Conservation (phyloP, 306 rosid genomes). For the Casuarina glauca region DNA sequence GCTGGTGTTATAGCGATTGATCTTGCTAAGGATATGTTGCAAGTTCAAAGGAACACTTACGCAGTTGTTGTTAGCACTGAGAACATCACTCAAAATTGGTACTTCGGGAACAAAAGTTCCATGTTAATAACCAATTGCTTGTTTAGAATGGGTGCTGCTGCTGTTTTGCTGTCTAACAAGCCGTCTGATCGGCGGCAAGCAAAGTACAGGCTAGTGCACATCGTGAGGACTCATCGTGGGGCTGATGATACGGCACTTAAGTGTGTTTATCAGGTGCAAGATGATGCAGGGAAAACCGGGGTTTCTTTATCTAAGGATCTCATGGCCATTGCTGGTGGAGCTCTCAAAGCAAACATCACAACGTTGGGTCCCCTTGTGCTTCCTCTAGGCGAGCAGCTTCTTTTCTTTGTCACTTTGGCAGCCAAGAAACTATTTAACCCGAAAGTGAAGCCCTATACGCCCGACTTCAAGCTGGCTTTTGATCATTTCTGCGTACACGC, state of each 20-base stretch:
- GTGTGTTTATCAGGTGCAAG: conserved; percentile 61
- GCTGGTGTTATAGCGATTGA: conserved; percentile 71
- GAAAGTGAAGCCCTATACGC: conserved; percentile 47
- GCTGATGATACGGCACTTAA: conserved; percentile 57
- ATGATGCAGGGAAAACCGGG: conserved; percentile 56
- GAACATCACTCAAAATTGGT: conserved; percentile 75
- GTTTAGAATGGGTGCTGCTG: conserved; percentile 66
- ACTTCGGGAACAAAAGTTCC: conserved; percentile 63
- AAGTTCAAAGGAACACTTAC: conserved; percentile 52
- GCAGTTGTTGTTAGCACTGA: conserved; percentile 80
- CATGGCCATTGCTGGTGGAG: conserved; percentile 68
- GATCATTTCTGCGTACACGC: conserved; percentile 76
- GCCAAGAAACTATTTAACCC: conserved; percentile 42
- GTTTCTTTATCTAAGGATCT: conserved; percentile 61
- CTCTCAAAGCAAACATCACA: conserved; percentile 60
- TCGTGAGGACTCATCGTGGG: conserved; percentile 63
- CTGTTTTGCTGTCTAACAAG: conserved; percentile 57
- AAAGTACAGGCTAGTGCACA: conserved; percentile 61
- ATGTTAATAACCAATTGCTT: conserved; percentile 73
- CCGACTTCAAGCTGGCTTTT: conserved; percentile 67
- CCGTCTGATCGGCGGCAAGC: conserved; percentile 33
- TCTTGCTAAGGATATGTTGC: conserved; percentile 69
- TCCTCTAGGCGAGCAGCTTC: conserved; percentile 60
- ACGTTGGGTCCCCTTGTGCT: conserved; percentile 60
- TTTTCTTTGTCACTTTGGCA: conserved; percentile 44